Evolutionary conservation across 352 stramenopile genomes (phyloP), one percentile per base, ranked within the genome.

Genomic region (Phytophthora foliorum): DNA sequence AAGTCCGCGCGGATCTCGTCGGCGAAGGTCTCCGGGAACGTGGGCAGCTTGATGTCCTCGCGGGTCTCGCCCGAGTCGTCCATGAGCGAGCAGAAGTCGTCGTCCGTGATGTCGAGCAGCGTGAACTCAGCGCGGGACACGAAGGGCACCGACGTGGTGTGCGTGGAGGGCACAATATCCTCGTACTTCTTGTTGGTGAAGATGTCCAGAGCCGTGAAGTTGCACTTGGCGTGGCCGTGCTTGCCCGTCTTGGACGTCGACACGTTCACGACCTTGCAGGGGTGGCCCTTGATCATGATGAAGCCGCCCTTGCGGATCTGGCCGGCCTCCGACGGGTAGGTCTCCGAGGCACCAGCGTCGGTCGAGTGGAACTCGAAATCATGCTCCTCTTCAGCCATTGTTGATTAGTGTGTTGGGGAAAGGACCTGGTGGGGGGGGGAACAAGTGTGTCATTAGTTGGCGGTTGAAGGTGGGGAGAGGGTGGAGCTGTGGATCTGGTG

Each of bases 161-260:
- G 98, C 63, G 98, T 98, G 72, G 98, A 99, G 57, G 98, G 98
- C 74, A 99, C 97, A 85, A 99, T 99, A 91, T 99, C 98, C 82
- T 99, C 97, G 68, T 98, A 94, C 95, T 99, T 99, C 91, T 99
- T 99, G 82, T 98, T 98, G 57, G 97, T 99, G 93, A 99, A 99
- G 84, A 99, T 99, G 88, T 99, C 98, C 34, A 98, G 89, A 63
- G 97, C 98, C 69, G 92, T 98, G 79, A 99, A 99, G 93, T 99
- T 99, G 77, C 97, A 99, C 93, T 99, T 99, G 74, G 98, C 98
- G 93, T 99, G 98, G 66, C 98, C 98, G 93, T 99, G 98, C 97
- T 99, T 99, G 88, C 98, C 98, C 63, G 98, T 99, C 97, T 99
- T 99, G 65, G 98, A 99, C 64, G 98, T 99, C 72, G 98, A 99